Base-by-base conservation (phyloP, 2,329 filamentous ascomycete species). In the Ilyonectria mors-panacis region DNA sequence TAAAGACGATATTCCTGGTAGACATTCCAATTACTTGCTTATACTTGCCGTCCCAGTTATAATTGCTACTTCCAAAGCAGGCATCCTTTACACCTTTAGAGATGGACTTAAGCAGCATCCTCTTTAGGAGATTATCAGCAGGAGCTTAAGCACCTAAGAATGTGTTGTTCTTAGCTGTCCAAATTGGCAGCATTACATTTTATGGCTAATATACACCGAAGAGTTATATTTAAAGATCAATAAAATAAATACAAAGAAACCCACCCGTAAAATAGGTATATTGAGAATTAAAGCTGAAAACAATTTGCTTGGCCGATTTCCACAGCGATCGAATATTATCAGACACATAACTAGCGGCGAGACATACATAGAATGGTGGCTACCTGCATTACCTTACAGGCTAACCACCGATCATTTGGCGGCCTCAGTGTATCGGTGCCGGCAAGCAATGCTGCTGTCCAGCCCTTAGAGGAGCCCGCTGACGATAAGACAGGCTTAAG, bases 371-470 rank as follows among this genome's bases (percentile, higher is more conserved):
- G n/a, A n/a, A n/a, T n/a, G n/a, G n/a, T n/a, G n/a, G n/a, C n/a
- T n/a, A n/a, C n/a, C n/a, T n/a, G n/a, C n/a, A n/a, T n/a, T 45
- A 7, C 21, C 2, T 48, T 63, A 2, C 12, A 51, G 3, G 10
- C 19, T 15, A 60, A 65, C 1, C 47, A 17, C 9, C 7, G 21
- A 0, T 54, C 59, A 21, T 61, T 28, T 2, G 53, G 59, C 2
- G 51, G 60, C 23, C 45, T 74, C 1, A 67, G 72, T 2, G n/a
- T 63, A 33, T 73, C 69, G 1, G 69, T 68, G 8, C 70, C 72
- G 0, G 62, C 64, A 1, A 74, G 70, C 0, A 69, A 73, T 17
- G 65, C 53, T 3, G 55, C 68, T 5, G 23, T 65, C 2, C 70
- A 74, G n/a, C 55, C 47, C 4, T 30, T 59, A 15, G 47, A 65